Percentiles rank a stretch among this genome's conserved stretches.
phyloP scores from a whole-genome alignment of 371 early-diverging fungal species.

The Lichtheimia ornata region DNA sequence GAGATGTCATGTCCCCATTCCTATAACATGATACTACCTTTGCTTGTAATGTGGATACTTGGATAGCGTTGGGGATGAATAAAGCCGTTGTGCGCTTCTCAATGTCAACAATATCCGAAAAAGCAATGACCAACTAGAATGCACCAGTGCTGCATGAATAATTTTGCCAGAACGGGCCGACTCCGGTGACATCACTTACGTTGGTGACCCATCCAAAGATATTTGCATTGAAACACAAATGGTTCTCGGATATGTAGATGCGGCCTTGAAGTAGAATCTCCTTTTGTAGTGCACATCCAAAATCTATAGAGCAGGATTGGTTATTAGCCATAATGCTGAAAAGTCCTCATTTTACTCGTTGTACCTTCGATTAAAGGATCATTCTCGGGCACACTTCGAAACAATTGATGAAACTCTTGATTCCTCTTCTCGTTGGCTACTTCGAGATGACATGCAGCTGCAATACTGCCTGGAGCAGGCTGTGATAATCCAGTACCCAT shows the following conservation, averaged over 20 bases:
- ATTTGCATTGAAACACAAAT: conserved; percentile 92
- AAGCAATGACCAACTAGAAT: conserved; percentile 66
- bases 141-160: not conserved
- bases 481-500: too few relatives aligned
- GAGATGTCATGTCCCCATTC: not conserved
- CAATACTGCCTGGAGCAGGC: conserved; percentile 17
- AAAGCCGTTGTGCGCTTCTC: conserved; percentile 76
- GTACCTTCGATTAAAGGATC: conserved; percentile 69
- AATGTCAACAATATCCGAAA: conserved; percentile 77
- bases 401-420: conserved; percentile 65
- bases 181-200: conserved; percentile 36
- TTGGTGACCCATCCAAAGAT: conserved; percentile 95
- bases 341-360: not conserved
- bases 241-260: conserved; percentile 83
- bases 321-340: not conserved
- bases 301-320: conserved; percentile 63
- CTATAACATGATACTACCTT: conserved; percentile 38
- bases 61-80: conserved; percentile 82
- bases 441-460: conserved; percentile 22
- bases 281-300: conserved; percentile 89
- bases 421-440: conserved; percentile 57
- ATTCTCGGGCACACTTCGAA: conserved; percentile 64
- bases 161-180: not conserved
- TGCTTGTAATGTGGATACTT: conserved; percentile 64
- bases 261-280: conserved; percentile 93